These are phyloP conservation scores for Babjeviella inositovora DNA, from an alignment of 805 yeast species.

Conservation along the genomic window DNA sequence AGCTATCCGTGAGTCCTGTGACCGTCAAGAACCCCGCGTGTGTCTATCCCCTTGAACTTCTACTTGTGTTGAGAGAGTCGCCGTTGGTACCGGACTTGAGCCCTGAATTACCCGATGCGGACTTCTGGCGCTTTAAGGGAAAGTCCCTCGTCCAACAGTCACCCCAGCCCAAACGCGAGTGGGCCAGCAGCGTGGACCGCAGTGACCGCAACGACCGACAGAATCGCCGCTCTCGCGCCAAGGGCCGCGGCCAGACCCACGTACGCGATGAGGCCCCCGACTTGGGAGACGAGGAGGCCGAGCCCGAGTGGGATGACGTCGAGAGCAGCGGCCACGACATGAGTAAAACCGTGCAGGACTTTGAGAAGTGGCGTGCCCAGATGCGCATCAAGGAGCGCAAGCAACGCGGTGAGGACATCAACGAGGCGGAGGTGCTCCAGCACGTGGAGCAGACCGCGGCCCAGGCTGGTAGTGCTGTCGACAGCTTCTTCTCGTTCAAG, in stretches of 20 bases:
- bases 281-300: conserved; percentile 2
- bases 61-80: conserved; percentile 14
- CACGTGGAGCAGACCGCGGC: conserved; percentile 5
- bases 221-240: conserved; percentile 4
- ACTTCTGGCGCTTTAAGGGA: conserved; percentile 31
- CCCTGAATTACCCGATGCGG: conserved; percentile 22
- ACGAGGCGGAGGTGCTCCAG: conserved; percentile 3
- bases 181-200: no score
- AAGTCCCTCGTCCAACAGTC: no score
- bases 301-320: conserved; percentile 19
- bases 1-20: conserved; percentile 19
- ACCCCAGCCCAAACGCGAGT: no score
- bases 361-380: conserved; percentile 40
- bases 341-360: conserved; percentile 37
- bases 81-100: conserved; percentile 16
- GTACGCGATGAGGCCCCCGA: neutral
- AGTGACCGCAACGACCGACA: no score
- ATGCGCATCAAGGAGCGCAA: conserved; percentile 33
- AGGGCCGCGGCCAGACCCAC: conserved; percentile 2
- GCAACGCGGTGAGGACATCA: conserved; percentile 20
- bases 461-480: conserved; percentile 20
- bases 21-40: conserved; percentile 3
- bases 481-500: conserved; percentile 23
- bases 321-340: conserved; percentile 14
- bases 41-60: conserved; percentile 8